phyloP scores from a whole-genome alignment of 148 eudicot species.

The Bassia scoparia region DNA sequence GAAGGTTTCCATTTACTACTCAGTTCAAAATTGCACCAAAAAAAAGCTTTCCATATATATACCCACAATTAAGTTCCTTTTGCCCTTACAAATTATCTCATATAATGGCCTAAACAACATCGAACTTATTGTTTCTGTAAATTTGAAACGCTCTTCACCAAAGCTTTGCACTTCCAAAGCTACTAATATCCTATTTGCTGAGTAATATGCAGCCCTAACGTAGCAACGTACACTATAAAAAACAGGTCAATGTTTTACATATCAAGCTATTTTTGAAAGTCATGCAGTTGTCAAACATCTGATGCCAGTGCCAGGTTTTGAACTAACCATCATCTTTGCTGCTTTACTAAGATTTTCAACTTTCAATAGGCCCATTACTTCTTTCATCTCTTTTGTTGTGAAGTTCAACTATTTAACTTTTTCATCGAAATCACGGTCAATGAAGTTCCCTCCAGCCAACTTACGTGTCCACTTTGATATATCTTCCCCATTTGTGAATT shows the following conservation, averaged over 20 bases:
- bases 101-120: background rate
- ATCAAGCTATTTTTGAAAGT: conserved; percentile 66
- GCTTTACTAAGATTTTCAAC: too few relatives aligned
- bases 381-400: too few relatives aligned
- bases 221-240: too few relatives aligned
- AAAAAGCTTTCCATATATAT: background rate
- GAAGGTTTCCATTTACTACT: background rate
- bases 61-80: background rate
- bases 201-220: conserved; percentile 3
- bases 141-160: background rate
- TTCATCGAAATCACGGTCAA: too few relatives aligned
- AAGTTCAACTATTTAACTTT: too few relatives aligned
- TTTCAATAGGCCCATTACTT: too few relatives aligned
- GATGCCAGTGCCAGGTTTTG: conserved; percentile 85
- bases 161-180: conserved; percentile 7
- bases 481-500: too few relatives aligned
- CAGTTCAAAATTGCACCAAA: background rate
- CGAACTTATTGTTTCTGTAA: background rate
- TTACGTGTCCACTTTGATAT: too few relatives aligned
- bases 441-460: too few relatives aligned
- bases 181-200: background rate
- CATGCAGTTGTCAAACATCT: conserved; percentile 73
- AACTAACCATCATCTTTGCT: conserved; percentile 99
- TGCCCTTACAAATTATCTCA: background rate
- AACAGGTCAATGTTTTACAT: conserved; percentile 36